Evolutionary conservation across 768 basidiomycete species (phyloP).

Genomic region (Rhodocollybia butyracea): DNA sequence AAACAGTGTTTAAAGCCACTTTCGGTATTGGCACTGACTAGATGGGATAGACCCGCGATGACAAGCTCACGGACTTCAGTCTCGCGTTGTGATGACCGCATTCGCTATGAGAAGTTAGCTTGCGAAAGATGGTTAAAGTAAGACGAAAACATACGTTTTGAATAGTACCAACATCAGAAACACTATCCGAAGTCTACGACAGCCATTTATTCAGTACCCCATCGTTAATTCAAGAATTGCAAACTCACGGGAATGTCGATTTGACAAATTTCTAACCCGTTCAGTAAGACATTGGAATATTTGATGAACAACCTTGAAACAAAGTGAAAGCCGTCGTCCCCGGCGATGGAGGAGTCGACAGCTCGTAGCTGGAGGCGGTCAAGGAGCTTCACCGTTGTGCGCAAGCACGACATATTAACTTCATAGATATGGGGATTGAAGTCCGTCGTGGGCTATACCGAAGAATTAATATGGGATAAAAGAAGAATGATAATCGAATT

Average conservation of each 20-base stretch:
- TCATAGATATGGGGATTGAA: slow-evolving; percentile 47
- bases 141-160: slow-evolving; percentile 33
- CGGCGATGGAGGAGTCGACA: slow-evolving; percentile 46
- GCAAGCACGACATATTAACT: slow-evolving; percentile 69
- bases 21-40: slow-evolving; percentile 83
- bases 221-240: neutral
- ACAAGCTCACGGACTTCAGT: slow-evolving; percentile 71
- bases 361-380: slow-evolving; percentile 70
- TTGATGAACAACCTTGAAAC: slow-evolving; percentile 78
- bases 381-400: slow-evolving; percentile 70
- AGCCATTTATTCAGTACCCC: neutral
- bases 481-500: slow-evolving; percentile 18
- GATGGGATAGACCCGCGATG: slow-evolving; percentile 75
- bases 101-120: slow-evolving; percentile 28
- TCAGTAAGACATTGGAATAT: slow-evolving; percentile 65
- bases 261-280: slow-evolving; percentile 53
- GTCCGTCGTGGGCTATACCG: slow-evolving; percentile 28
- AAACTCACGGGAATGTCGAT: slow-evolving; percentile 40
- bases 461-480: neutral
- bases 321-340: slow-evolving; percentile 65
- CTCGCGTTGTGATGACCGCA: slow-evolving; percentile 44
- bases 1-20: slow-evolving; percentile 89
- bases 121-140: neutral
- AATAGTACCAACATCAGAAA: slow-evolving; percentile 46
- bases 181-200: slow-evolving; percentile 42